Evolutionary conservation across 2,329 filamentous ascomycete species (phyloP).

Genomic region (Pseudogymnoascus sp.): DNA sequence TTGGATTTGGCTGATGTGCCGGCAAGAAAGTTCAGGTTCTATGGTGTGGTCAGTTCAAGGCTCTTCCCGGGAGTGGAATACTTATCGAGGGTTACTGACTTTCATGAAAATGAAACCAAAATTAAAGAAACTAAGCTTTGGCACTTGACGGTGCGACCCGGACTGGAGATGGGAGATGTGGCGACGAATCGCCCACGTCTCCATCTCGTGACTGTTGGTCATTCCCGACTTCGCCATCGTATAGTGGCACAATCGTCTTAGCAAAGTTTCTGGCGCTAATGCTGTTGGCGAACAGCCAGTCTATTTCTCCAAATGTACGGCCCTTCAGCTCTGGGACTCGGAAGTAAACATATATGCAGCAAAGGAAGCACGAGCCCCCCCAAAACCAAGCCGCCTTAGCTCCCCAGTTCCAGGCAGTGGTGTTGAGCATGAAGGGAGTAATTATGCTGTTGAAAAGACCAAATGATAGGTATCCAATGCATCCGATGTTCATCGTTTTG

Average conservation of each 20-base stretch:
- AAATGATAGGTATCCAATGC: slow-evolving; percentile 64
- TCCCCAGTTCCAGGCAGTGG: slow-evolving; percentile 75
- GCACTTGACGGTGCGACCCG: neutral
- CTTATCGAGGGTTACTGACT: neutral
- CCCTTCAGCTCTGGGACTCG: slow-evolving; percentile 71
- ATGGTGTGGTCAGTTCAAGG: neutral
- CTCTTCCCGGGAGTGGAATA: neutral
- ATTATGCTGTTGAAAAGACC: slow-evolving; percentile 74
- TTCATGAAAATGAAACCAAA: neutral
- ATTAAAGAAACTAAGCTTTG: neutral
- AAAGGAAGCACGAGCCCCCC: slow-evolving; percentile 61
- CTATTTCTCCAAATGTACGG: slow-evolving; percentile 77
- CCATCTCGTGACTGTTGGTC: neutral
- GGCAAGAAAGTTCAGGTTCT: neutral
- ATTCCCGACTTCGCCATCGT: neutral
- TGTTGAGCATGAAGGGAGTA: slow-evolving; percentile 90
- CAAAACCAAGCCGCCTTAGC: slow-evolving; percentile 67
- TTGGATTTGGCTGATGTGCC: neutral
- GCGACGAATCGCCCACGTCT: neutral
- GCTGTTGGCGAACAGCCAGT: slow-evolving; percentile 70
- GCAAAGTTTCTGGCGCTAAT: slow-evolving; percentile 37
- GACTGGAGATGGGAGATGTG: neutral
- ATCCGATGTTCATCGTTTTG: slow-evolving; percentile 82
- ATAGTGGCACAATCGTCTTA: slow-evolving; percentile 13
- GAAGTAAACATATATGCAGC: slow-evolving; percentile 66